Evolutionary conservation across 345 rosid genomes (phyloP).

Genomic region (Triadica sebifera): DNA sequence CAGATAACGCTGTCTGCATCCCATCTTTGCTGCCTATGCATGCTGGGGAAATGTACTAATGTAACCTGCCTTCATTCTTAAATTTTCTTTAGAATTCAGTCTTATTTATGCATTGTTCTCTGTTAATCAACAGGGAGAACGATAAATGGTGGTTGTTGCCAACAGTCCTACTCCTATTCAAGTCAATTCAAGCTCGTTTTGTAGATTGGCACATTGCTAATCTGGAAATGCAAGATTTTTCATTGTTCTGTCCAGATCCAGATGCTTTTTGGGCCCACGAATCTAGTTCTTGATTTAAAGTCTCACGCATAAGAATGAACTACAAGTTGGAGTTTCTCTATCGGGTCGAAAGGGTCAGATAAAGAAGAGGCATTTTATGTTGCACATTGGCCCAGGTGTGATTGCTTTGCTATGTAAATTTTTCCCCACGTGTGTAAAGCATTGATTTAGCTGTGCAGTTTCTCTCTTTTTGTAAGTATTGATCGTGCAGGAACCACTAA

Average conservation of each 20-base stretch:
- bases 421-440: constrained; percentile 25
- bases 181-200: constrained; percentile 77
- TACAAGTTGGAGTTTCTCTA: background rate
- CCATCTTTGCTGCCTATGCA: background rate
- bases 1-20: background rate
- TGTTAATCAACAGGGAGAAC: constrained; percentile 56
- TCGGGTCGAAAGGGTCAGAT: background rate
- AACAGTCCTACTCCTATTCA: constrained; percentile 58
- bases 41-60: background rate
- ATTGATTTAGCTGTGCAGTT: constrained; percentile 28
- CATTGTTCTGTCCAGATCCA: constrained; percentile 80
- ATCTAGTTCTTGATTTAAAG: constrained; percentile 47
- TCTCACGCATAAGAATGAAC: background rate
- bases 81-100: background rate
- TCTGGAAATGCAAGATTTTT: constrained; percentile 76
- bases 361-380: constrained; percentile 3
- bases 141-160: constrained; percentile 95
- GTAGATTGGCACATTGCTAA: constrained; percentile 93
- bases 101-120: background rate
- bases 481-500: background rate
- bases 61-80: background rate
- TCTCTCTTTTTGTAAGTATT: constrained; percentile 13
- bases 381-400: background rate
- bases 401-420: constrained; percentile 23
- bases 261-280: constrained; percentile 93